phyloP scores from a whole-genome alignment of 805 yeast species.

The Zygoascus flipseniorum region DNA sequence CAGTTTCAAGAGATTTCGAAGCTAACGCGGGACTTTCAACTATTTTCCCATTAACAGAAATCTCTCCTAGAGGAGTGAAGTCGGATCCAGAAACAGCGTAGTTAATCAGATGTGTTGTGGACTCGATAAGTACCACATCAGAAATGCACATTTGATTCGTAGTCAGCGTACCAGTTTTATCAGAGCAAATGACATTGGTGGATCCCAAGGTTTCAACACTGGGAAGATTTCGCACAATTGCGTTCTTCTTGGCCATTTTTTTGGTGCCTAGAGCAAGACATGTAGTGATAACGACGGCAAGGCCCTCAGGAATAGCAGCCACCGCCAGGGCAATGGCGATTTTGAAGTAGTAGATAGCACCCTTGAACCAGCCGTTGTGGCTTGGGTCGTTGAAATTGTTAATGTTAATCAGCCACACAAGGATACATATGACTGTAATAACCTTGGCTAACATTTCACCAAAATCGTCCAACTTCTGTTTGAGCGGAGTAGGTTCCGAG shows the following conservation, averaged over 20 bases:
- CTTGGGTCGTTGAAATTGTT: conserved; percentile 34
- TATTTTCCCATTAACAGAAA: conserved; percentile 20
- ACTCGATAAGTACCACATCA: conserved; percentile 25
- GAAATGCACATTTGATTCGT: conserved; percentile 27
- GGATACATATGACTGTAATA: conserved; percentile 77
- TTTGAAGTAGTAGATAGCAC: conserved; percentile 88
- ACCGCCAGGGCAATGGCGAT: conserved; percentile 94
- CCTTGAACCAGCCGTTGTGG: conserved; percentile 60
- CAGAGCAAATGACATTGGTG: conserved; percentile 34
- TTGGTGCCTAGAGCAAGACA: conserved; percentile 91
- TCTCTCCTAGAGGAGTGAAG: conserved; percentile 24
- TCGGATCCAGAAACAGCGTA: conserved; percentile 36
- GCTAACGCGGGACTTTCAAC: conserved; percentile 5
- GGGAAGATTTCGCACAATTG: conserved; percentile 68
- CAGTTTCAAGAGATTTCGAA: conserved; percentile 9
- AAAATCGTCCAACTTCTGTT: conserved; percentile 84
- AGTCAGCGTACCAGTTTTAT: conserved; percentile 32
- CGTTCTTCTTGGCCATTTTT: conserved; percentile 89
- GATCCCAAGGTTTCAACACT: conserved; percentile 17
- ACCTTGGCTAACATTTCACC: conserved; percentile 81
- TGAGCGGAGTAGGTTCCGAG: conserved; percentile 97
- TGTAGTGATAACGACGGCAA: conserved; percentile 94
- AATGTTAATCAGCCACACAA: conserved; percentile 80
- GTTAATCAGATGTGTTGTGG: conserved; percentile 26
- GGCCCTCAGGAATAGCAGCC: conserved; percentile 97